Conservation (phyloP, 176 grass and related monocot genomes). For the Otatea glauca region DNA sequence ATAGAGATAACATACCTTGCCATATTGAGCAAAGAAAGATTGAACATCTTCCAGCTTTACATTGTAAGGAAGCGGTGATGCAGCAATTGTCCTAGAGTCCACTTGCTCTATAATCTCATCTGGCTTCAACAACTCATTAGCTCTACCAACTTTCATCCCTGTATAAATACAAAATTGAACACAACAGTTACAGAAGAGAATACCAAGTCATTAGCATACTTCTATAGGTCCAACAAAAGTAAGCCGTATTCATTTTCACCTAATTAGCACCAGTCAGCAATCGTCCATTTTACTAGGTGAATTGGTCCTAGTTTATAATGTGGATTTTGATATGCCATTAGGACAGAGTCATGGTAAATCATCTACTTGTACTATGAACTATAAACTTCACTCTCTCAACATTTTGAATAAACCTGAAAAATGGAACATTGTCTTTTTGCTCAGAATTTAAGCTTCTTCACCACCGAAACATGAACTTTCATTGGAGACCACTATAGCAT, state of each 20-base stretch:
- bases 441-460: neutral
- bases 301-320: neutral
- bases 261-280: conserved; percentile 16
- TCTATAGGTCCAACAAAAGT: conserved; percentile 14
- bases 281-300: neutral
- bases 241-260: neutral
- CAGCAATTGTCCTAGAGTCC: conserved; percentile 82
- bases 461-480: neutral
- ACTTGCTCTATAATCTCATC: conserved; percentile 83
- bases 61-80: conserved; percentile 80
- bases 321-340: conserved; percentile 14
- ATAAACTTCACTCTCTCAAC: neutral
- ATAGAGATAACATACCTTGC: conserved; percentile 62
- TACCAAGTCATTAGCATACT: conserved; percentile 18
- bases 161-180: conserved; percentile 25
- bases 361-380: neutral
- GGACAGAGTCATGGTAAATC: neutral
- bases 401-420: conserved; percentile 11
- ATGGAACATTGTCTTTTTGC: neutral
- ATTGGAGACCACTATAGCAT: neutral
- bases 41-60: conserved; percentile 79
- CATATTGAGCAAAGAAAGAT: conserved; percentile 68
- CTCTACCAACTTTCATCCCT: conserved; percentile 85
- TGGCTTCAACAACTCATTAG: conserved; percentile 60
- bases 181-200: conserved; percentile 9